These are phyloP conservation scores for Teunomyces panamensis DNA, from an alignment of 805 yeast genomes.

Conservation along the genomic window DNA sequence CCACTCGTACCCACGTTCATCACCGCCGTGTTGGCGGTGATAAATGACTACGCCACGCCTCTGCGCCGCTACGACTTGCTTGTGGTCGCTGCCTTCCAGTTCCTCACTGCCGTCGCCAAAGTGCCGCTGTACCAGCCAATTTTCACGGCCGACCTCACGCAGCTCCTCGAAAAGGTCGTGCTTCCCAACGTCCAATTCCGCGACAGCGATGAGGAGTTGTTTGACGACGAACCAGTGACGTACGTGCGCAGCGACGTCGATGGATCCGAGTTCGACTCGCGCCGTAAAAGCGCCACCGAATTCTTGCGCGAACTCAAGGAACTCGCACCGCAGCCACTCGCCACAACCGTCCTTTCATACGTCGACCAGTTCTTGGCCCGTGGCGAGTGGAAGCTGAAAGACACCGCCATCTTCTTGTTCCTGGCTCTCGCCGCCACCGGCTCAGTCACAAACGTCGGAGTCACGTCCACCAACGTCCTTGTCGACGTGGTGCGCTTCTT, in stretches of 20 bases:
- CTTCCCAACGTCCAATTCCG: slow-evolving; percentile 86
- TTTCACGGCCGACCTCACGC: slow-evolving; percentile 59
- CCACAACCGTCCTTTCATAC: slow-evolving; percentile 70
- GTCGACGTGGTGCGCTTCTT: slow-evolving; percentile 89
- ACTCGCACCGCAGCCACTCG: slow-evolving; percentile 69
- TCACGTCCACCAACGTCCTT: slow-evolving; percentile 77
- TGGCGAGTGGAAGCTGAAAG: slow-evolving; percentile 74
- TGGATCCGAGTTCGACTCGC: slow-evolving; percentile 89
- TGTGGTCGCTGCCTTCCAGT: slow-evolving; percentile 75
- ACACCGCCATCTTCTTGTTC: slow-evolving; percentile 81
- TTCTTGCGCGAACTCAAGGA: slow-evolving; percentile 83
- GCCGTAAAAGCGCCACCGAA: slow-evolving; percentile 91
- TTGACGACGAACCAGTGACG: slow-evolving; percentile 96
- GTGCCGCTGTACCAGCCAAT: slow-evolving; percentile 60
- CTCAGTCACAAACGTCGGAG: slow-evolving; percentile 79
- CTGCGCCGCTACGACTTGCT: slow-evolving; percentile 81
- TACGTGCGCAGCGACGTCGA: slow-evolving; percentile 90
- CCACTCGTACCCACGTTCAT: slow-evolving; percentile 73
- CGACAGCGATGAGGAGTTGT: slow-evolving; percentile 84
- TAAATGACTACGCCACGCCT: slow-evolving; percentile 57
- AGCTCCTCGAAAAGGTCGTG: slow-evolving; percentile 77
- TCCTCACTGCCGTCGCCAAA: slow-evolving; percentile 77
- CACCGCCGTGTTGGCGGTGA: slow-evolving; percentile 75
- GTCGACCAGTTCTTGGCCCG: slow-evolving; percentile 59
- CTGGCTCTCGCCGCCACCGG: slow-evolving; percentile 92